Evolutionary conservation across 2,329 filamentous ascomycete species (phyloP).

Genomic region (Trichoderma guizhouense): DNA sequence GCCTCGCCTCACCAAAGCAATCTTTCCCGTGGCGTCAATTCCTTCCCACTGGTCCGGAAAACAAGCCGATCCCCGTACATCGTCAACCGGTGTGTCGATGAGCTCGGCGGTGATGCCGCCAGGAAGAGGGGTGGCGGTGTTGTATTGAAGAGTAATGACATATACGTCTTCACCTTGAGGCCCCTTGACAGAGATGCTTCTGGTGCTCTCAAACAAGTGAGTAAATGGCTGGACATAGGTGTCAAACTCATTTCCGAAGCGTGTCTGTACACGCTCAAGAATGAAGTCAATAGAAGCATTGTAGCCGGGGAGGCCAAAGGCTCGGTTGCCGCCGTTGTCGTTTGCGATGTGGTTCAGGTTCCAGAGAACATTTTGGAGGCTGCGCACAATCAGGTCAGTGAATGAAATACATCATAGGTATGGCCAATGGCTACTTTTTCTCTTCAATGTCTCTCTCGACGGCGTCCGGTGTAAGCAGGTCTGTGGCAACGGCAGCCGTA

Average conservation of each 20-base stretch:
- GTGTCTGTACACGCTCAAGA: conserved; percentile 41
- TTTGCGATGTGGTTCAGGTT: conserved; percentile 52
- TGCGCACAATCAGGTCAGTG: conserved; percentile 24
- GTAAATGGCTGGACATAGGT: conserved; percentile 47
- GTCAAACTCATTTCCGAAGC: conserved; percentile 41
- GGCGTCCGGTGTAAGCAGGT: conserved; percentile 38
- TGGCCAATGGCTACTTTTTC: neutral
- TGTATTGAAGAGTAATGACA: conserved; percentile 45
- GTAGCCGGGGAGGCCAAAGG: conserved; percentile 58
- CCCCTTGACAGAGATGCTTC: conserved; percentile 41
- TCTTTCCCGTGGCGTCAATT: conserved; percentile 41
- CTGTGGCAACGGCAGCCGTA: conserved; percentile 25
- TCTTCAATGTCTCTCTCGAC: conserved; percentile 37
- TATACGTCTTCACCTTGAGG: conserved; percentile 44
- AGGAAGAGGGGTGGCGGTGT: conserved; percentile 41
- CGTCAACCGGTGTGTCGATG: conserved; percentile 36
- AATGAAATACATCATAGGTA: neutral
- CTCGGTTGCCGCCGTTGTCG: conserved; percentile 56
- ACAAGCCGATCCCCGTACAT: conserved; percentile 37
- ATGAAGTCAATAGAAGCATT: conserved; percentile 57
- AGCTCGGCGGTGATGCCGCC: conserved; percentile 34
- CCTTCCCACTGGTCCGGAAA: conserved; percentile 41
- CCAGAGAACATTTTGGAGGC: conserved; percentile 52
- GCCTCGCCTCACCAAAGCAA: conserved; percentile 45
- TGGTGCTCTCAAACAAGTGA: conserved; percentile 43